Conservation (phyloP, 2,329 filamentous ascomycete genomes). For the Emydomyces testavorans region DNA sequence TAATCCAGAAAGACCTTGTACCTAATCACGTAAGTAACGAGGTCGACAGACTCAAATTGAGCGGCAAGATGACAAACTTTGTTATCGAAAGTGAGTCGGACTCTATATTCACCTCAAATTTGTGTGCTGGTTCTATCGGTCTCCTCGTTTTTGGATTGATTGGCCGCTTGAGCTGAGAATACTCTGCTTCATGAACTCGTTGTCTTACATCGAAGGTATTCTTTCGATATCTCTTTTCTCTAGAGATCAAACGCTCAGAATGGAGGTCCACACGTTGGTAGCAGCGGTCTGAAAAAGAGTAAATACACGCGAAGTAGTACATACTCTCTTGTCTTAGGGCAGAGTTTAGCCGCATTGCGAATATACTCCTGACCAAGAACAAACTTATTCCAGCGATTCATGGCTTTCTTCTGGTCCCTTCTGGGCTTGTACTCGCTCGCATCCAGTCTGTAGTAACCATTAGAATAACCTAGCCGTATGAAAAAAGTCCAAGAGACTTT, state of each 20-base stretch:
- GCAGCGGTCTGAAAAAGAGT: not conserved
- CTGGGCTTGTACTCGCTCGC: conserved; percentile 34
- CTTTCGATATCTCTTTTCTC: conserved; percentile 35
- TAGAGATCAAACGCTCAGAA: conserved; percentile 15
- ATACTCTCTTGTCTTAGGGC: conserved; percentile 36
- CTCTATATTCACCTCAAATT: conserved; percentile 40
- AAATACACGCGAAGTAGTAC: conserved; percentile 18
- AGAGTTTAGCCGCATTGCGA: conserved; percentile 35
- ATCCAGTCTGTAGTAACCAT: conserved; percentile 27
- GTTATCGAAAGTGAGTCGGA: conserved; percentile 37
- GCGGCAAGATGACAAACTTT: conserved; percentile 28
- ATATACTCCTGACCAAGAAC: conserved; percentile 40
- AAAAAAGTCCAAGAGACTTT: too few species aligned
- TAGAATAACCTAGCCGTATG: not conserved
- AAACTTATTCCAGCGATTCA: conserved; percentile 40
- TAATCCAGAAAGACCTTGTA: conserved; percentile 39
- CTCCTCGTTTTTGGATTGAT: conserved; percentile 35
- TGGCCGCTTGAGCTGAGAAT: conserved; percentile 33
- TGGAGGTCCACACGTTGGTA: not conserved
- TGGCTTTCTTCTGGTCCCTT: conserved; percentile 37
- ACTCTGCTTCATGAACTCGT: conserved; percentile 37
- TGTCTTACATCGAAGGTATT: conserved; percentile 34
- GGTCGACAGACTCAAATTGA: not conserved
- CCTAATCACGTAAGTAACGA: conserved; percentile 19
- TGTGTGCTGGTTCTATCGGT: conserved; percentile 39